A percentile compares a stretch with the other conserved stretches of the same genome.
Evolutionary conservation across 2,329 filamentous ascomycete genomes (phyloP).

Genomic region (Trichophyton simii): DNA sequence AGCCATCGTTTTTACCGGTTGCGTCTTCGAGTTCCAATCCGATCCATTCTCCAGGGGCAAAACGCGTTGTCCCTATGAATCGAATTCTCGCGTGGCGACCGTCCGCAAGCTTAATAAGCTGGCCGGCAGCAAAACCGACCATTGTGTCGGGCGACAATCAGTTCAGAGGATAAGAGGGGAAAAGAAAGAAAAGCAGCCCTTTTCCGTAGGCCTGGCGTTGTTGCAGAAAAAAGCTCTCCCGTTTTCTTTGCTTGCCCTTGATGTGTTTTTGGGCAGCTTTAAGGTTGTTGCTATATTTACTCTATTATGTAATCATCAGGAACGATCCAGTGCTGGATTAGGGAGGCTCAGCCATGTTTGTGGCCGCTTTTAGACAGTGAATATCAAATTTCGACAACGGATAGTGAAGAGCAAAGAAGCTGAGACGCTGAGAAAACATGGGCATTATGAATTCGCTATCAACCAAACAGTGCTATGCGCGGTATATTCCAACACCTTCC

Average conservation of each 20-base stretch:
- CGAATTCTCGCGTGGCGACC: constrained; percentile 65
- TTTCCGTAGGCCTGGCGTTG: not conserved
- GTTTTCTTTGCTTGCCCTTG: not conserved
- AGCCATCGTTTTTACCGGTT: constrained; percentile 86
- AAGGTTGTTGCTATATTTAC: constrained; percentile 2
- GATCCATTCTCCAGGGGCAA: constrained; percentile 74
- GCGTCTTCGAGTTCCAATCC: constrained; percentile 75
- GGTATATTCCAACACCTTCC: not conserved
- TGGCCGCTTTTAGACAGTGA: not conserved
- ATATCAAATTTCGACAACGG: not conserved
- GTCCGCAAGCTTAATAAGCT: constrained; percentile 67
- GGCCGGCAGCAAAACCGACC: constrained; percentile 42
- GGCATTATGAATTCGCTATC: not conserved
- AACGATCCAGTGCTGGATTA: not conserved
- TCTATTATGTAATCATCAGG: not conserved
- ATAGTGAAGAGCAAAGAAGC: not conserved
- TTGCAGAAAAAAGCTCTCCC: not conserved
- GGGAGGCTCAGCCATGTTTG: no score
- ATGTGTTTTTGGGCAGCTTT: not conserved
- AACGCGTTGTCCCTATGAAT: constrained; percentile 67
- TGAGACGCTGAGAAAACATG: not conserved
- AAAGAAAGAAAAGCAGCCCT: not conserved
- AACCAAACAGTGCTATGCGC: not conserved
- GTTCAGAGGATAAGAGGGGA: no score
- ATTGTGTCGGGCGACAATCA: constrained; percentile 13